Evolutionary conservation across 2,329 filamentous ascomycete species (phyloP).

Genomic region (Fusarium xyrophilum): DNA sequence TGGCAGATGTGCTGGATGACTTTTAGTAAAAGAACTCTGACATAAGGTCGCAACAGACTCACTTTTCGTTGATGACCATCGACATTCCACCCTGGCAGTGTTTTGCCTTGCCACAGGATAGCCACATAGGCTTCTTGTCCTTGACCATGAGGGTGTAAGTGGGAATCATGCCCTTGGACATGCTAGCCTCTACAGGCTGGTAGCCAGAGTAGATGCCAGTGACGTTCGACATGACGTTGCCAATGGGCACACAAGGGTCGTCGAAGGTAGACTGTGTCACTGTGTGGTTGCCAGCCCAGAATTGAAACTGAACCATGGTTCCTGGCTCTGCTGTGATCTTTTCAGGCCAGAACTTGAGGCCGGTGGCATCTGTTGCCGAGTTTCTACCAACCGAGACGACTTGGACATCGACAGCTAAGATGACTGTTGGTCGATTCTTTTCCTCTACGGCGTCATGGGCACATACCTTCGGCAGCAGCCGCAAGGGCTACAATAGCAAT

Average conservation of each 20-base stretch:
- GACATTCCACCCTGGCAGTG: slow-evolving; percentile 80
- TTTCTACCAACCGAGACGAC: slow-evolving; percentile 69
- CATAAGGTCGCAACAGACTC: slow-evolving; percentile 44
- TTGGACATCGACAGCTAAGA: slow-evolving; percentile 56
- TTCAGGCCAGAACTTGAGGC: slow-evolving; percentile 69
- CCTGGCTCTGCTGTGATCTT: slow-evolving; percentile 69
- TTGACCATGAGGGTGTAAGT: slow-evolving; percentile 76
- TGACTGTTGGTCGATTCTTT: slow-evolving; percentile 15
- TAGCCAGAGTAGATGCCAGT: slow-evolving; percentile 72
- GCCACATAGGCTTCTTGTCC: slow-evolving; percentile 74
- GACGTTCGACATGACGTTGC: slow-evolving; percentile 57
- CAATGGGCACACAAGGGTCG: slow-evolving; percentile 70
- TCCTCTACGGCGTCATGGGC: neutral
- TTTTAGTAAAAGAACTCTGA: neutral
- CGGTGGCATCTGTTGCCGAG: slow-evolving; percentile 56
- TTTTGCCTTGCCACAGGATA: slow-evolving; percentile 76
- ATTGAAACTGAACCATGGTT: slow-evolving; percentile 71
- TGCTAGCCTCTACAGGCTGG: slow-evolving; percentile 65
- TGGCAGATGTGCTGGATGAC: slow-evolving; percentile 53
- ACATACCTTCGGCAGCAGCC: slow-evolving; percentile 55
- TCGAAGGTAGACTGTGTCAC: slow-evolving; percentile 80
- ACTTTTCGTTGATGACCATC: slow-evolving; percentile 79
- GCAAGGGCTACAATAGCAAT: slow-evolving; percentile 56
- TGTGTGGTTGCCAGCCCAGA: slow-evolving; percentile 75
- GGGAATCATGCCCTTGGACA: slow-evolving; percentile 59